Evolutionary conservation across 2,329 filamentous ascomycete genomes (phyloP).

Genomic region (Rosellinia necatrix): DNA sequence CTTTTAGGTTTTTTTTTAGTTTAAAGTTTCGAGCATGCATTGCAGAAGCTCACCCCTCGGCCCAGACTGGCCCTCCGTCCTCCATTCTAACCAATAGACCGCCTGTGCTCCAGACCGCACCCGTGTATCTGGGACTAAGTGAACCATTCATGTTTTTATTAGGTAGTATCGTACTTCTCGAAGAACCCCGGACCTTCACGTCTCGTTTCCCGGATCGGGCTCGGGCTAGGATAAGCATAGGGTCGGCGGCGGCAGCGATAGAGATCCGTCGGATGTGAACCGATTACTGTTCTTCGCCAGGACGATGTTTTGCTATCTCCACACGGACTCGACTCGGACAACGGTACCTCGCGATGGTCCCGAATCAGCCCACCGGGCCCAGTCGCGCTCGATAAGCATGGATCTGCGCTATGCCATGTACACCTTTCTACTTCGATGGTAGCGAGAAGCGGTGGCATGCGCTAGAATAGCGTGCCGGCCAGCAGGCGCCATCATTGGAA

Average conservation of each 20-base stretch:
- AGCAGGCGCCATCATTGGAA: neutral
- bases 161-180: too few species aligned
- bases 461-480: too few species aligned
- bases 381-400: slow-evolving; percentile 15
- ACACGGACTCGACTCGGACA: slow-evolving; percentile 8
- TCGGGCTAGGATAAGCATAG: too few species aligned
- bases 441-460: too few species aligned
- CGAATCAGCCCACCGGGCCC: neutral
- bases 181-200: too few species aligned
- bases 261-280: slow-evolving; percentile 9
- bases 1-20: slow-evolving; percentile 17
- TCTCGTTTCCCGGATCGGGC: too few species aligned
- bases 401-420: slow-evolving; percentile 1
- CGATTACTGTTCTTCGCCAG: slow-evolving; percentile 29
- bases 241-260: too few species aligned
- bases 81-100: neutral
- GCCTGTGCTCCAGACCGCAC: neutral
- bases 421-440: too few species aligned
- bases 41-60: neutral
- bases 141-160: too few species aligned
- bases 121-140: slow-evolving; percentile 5
- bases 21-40: slow-evolving; percentile 14
- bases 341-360: slow-evolving; percentile 9
- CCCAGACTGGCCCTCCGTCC: neutral
- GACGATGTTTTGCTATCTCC: slow-evolving; percentile 16